Conservation (phyloP, 2,329 filamentous ascomycete species). For the Dactylellina parvicollis region DNA sequence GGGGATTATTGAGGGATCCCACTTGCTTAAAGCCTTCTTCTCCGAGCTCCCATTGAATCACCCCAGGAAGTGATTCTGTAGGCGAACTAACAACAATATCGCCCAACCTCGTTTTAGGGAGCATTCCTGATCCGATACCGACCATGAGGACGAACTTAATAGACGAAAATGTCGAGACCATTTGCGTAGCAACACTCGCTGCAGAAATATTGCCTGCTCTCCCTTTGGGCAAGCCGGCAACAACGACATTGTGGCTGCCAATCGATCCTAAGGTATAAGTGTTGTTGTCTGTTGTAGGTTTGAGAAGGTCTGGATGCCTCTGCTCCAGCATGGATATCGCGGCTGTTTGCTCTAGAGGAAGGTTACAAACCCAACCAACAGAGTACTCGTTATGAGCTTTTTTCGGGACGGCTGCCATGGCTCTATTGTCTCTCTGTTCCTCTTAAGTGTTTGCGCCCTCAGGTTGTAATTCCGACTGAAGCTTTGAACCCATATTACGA, state of each 20-base stretch:
- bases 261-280: constrained; percentile 26
- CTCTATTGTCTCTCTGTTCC: no score
- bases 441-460: no score
- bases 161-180: constrained; percentile 19
- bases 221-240: constrained; percentile 18
- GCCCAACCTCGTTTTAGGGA: constrained; percentile 51
- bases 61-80: constrained; percentile 41
- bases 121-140: constrained; percentile 33
- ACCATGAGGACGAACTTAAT: constrained; percentile 30
- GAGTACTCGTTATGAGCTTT: constrained; percentile 22
- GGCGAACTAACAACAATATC: constrained; percentile 57
- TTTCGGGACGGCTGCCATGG: no score
- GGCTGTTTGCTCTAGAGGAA: constrained; percentile 18
- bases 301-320: not conserved
- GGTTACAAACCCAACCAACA: constrained; percentile 20
- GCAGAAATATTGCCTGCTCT: not conserved
- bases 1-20: not conserved
- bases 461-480: no score
- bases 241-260: constrained; percentile 11
- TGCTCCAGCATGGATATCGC: constrained; percentile 19
- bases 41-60: constrained; percentile 57
- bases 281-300: constrained; percentile 12
- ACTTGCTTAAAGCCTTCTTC: not conserved
- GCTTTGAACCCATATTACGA: no score
- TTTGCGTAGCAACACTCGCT: constrained; percentile 3